phyloP scores from a whole-genome alignment of 768 basidiomycete genomes.

The Sistotremastrum suecicum region DNA sequence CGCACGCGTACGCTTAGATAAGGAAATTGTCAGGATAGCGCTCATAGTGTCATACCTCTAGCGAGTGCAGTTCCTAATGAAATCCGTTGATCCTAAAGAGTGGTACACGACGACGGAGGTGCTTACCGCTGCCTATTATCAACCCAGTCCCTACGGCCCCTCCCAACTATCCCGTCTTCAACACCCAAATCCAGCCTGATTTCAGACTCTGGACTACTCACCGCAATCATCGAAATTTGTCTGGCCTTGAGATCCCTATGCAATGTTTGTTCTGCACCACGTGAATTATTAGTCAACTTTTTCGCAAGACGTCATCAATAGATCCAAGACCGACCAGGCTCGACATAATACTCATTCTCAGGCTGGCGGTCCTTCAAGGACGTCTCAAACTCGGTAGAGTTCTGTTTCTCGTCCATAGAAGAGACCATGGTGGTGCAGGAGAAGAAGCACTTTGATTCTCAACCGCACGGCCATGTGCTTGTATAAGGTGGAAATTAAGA shows the following conservation, averaged over 20 bases:
- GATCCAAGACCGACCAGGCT: no score
- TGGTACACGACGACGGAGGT: slow-evolving; percentile 4
- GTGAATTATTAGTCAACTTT: no score
- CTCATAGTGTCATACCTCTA: slow-evolving; percentile 20
- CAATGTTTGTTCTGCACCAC: slow-evolving; percentile 16
- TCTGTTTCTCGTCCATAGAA: no score
- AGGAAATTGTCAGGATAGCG: not conserved
- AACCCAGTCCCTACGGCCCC: slow-evolving; percentile 41
- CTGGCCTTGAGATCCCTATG: slow-evolving; percentile 38
- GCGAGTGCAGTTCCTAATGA: slow-evolving; percentile 42
- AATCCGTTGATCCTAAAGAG: not conserved
- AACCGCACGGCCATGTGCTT: no score
- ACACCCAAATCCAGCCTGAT: not conserved
- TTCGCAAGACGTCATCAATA: no score
- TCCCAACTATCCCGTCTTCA: slow-evolving; percentile 21
- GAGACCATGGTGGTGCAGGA: no score
- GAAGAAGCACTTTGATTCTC: no score
- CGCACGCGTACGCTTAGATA: not conserved
- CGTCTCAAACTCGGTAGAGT: no score
- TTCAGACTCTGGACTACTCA: slow-evolving; percentile 10
- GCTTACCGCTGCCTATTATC: slow-evolving; percentile 25
- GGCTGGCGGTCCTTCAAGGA: no score
- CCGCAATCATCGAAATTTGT: slow-evolving; percentile 44
- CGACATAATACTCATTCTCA: no score
- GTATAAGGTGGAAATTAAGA: no score